phyloP scores from a whole-genome alignment of 345 rosid genomes.

The Pelargonium nanum region DNA sequence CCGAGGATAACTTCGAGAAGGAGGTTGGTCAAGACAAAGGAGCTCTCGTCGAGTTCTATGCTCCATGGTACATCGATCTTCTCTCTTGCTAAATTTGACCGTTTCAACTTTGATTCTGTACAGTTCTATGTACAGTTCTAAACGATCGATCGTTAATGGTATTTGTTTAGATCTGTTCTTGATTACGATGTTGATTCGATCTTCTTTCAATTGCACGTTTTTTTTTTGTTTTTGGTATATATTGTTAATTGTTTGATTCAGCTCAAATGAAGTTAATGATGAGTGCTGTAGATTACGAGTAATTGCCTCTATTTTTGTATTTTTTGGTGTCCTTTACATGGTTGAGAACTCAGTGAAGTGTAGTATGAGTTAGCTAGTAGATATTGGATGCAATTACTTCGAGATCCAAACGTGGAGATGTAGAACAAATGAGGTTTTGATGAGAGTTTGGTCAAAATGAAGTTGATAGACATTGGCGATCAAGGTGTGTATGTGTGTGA shows the following conservation, averaged over 20 bases:
- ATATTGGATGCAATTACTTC: neutral
- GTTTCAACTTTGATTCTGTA: neutral
- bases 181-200: neutral
- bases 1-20: conserved; percentile 88
- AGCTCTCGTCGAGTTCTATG: conserved; percentile 97
- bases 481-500: neutral
- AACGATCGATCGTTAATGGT: neutral
- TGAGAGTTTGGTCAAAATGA: too few species aligned
- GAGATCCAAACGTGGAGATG: neutral
- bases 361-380: neutral
- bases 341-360: neutral
- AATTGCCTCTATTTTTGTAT: neutral
- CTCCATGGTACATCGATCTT: conserved; percentile 75
- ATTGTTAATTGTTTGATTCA: neutral
- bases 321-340: neutral
- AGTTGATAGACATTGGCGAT: too few species aligned
- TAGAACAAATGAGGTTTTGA: too few species aligned
- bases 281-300: neutral
- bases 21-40: conserved; percentile 86
- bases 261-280: neutral
- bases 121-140: neutral
- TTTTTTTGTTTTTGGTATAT: too few species aligned
- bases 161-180: neutral
- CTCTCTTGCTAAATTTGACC: neutral
- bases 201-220: neutral